These are phyloP conservation scores for Crepidotus variabilis DNA, from an alignment of 768 basidiomycete species.

Conservation along the genomic window DNA sequence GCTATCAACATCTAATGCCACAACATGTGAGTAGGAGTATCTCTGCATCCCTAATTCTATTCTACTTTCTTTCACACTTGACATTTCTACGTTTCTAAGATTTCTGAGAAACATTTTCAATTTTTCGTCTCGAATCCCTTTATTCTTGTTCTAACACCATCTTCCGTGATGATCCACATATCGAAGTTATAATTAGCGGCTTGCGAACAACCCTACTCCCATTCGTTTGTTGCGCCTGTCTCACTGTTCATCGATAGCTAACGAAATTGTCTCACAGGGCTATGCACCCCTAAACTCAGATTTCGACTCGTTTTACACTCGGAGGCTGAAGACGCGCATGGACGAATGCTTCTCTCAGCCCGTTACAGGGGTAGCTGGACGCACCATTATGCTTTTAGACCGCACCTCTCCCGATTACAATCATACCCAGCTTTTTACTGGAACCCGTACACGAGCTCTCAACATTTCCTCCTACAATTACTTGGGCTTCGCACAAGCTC, in stretches of 20 bases:
- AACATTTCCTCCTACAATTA: slow-evolving; percentile 99
- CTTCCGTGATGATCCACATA: no score
- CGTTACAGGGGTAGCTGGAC: slow-evolving; percentile 91
- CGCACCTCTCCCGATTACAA: slow-evolving; percentile 82
- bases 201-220: no score
- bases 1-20: slow-evolving; percentile 82
- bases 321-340: slow-evolving; percentile 89
- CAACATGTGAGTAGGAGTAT: slow-evolving; percentile 62
- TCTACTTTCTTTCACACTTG: background rate
- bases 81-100: background rate
- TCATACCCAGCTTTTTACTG: slow-evolving; percentile 71
- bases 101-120: no score
- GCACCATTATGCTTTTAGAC: slow-evolving; percentile 84
- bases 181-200: no score
- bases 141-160: no score
- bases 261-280: slow-evolving; percentile 49
- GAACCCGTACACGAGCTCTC: slow-evolving; percentile 79
- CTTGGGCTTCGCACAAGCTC: slow-evolving; percentile 93
- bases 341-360: slow-evolving; percentile 95
- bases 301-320: slow-evolving; percentile 99
- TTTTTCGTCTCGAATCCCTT: no score
- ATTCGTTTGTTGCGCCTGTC: slow-evolving; percentile 4
- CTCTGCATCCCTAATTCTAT: background rate
- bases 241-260: slow-evolving; percentile 6
- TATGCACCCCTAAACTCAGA: slow-evolving; percentile 97